These are phyloP conservation scores for Aspergillus taichungensis DNA, from an alignment of 495 filamentous ascomycete species.

Conservation along the genomic window DNA sequence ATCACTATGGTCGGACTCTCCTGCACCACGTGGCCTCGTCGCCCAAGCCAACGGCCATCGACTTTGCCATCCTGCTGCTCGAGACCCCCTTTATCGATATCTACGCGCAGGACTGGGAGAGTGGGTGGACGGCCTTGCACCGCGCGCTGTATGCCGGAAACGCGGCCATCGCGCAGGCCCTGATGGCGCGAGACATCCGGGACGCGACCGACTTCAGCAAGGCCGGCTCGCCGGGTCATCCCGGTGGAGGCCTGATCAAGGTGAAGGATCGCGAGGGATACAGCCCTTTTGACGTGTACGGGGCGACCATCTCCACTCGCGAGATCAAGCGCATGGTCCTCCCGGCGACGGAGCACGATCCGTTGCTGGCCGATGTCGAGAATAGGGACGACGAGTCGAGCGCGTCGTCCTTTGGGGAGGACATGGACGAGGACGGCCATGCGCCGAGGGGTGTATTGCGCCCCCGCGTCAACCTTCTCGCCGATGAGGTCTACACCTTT, in stretches of 20 bases:
- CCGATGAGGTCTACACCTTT: conserved; percentile 85
- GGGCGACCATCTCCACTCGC: conserved; percentile 63
- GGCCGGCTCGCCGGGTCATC: conserved; percentile 37
- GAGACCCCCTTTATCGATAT: conserved; percentile 79
- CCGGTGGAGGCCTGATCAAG: conserved; percentile 65
- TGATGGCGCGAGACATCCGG: conserved; percentile 65
- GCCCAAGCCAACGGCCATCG: conserved; percentile 51
- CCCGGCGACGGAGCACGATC: conserved; percentile 13
- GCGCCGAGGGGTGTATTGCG: conserved; percentile 14
- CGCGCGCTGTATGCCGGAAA: conserved; percentile 91
- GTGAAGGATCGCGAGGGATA: conserved; percentile 93
- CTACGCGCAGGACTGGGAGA: conserved; percentile 78
- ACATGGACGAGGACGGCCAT: conserved; percentile 25
- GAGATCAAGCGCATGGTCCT: conserved; percentile 28
- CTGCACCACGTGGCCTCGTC: conserved; percentile 79
- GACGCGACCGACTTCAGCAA: conserved; percentile 49
- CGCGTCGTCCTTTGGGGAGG: conserved; percentile 29
- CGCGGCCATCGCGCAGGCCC: conserved; percentile 68
- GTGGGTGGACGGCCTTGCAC: conserved; percentile 92
- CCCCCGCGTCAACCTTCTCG: conserved; percentile 38
- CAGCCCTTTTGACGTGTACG: conserved; percentile 88
- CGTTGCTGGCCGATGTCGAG: conserved; percentile 10
- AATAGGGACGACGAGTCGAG: conserved; percentile 29
- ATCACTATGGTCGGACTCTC: conserved; percentile 69
- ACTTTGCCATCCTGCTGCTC: conserved; percentile 69